These are phyloP conservation scores for Euphorbia pulcherrima DNA, from an alignment of 345 rosid genomes.

Conservation along the genomic window DNA sequence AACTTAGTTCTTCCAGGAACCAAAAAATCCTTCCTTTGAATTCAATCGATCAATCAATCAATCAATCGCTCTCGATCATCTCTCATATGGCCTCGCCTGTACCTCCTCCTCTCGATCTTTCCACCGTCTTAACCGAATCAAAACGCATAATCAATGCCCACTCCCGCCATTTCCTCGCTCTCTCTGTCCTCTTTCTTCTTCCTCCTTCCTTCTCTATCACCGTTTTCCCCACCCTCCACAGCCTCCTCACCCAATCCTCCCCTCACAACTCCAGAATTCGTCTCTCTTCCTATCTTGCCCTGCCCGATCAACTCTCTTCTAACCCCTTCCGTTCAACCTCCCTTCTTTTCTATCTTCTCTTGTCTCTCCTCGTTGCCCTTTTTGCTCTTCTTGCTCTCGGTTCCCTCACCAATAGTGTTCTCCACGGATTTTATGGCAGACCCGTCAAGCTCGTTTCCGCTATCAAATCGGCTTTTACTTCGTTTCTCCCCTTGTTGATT, in stretches of 20 bases:
- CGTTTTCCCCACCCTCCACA: conserved; percentile 48
- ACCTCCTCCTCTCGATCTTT: conserved; percentile 25
- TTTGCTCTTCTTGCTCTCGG: conserved; percentile 46
- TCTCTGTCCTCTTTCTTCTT: conserved; percentile 71
- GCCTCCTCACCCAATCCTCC: conserved; percentile 33
- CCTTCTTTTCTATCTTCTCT: conserved; percentile 25
- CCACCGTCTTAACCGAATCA: conserved; percentile 48
- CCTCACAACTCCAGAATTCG: conserved; percentile 27
- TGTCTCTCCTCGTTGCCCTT: conserved; percentile 28
- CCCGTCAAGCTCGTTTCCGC: conserved; percentile 67
- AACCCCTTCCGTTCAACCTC: neutral
- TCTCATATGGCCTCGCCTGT: conserved; percentile 16
- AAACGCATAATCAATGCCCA: conserved; percentile 65
- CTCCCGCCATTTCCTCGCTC: conserved; percentile 87
- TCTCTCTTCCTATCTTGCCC: conserved; percentile 19
- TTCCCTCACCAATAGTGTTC: conserved; percentile 59
- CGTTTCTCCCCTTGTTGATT: conserved; percentile 50
- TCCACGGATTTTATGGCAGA: conserved; percentile 74
- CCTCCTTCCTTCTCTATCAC: conserved; percentile 57
- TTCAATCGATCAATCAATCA: neutral
- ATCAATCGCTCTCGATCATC: neutral
- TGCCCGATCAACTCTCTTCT: conserved; percentile 7
- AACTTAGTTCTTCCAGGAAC: too few relatives aligned
- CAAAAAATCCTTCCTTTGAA: too few relatives aligned
- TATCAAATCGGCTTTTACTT: conserved; percentile 46